Evolutionary conservation across 2,329 filamentous ascomycete genomes (phyloP), one percentile per base, ranked within the genome.

Genomic region (Capronia epimyces): DNA sequence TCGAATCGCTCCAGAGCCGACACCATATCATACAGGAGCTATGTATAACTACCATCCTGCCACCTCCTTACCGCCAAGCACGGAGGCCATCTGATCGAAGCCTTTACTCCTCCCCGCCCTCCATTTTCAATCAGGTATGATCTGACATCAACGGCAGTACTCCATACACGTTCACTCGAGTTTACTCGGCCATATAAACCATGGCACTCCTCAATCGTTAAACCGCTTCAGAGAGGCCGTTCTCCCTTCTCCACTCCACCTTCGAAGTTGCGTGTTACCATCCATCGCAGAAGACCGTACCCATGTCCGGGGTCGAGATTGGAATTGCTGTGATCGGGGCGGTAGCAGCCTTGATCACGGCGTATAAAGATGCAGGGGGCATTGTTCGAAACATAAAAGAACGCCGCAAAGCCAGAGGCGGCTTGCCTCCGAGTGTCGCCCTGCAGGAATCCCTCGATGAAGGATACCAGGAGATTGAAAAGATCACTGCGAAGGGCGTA

Each of bases 331-430:
- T 52, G 6, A 32, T 48, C 18, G 40, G 49, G 20, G 46, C 50
- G 37, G 46, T 47, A 42, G 46, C 42, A 43, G 50, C 49, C 29
- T 40, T 56, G 25, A 45, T 56, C 37, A 49, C 49, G 22, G 53
- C 53, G 6, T 56, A 56, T 43, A 52, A 50, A 39, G 45, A 56
- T 39, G 53, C 46, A 9, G 44, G 46, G 15, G 29, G 37, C n/a
- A 56, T 56, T 24, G 49, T 52, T 9, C 46, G 43, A 22, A 52
- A 52, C 31, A 56, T 56, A 29, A 56, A 56, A 25, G 50, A 46
- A 34, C 46, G 43, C 18, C 49, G 53, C 4, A 50, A 41, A 39
- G 43, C 49, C 8, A 49, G 37, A 36, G 53, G 53, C 25, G 43
- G 41, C 12, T 22, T 42, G 25, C 46, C 46, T 15, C 53, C 53